A percentile compares a stretch with the other conserved stretches of the same genome.
Evolutionary conservation across 2,329 filamentous ascomycete genomes (phyloP).

Genomic region (Trichoderma hamatum): DNA sequence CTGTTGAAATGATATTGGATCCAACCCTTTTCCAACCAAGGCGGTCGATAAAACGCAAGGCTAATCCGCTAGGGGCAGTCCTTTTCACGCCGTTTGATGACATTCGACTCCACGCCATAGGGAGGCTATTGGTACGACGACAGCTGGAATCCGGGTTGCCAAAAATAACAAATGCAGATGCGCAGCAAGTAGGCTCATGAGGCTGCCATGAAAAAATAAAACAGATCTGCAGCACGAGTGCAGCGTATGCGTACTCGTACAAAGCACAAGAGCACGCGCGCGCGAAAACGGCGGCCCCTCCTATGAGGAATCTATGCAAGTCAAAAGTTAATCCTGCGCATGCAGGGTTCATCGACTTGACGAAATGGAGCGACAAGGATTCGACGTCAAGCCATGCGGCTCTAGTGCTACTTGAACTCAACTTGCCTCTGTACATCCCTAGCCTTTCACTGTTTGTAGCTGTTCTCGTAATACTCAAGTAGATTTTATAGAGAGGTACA

Average conservation of each 20-base stretch:
- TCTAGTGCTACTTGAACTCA: not conserved
- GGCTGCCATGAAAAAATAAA: not conserved
- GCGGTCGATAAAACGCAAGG: not conserved
- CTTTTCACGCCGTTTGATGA: not conserved
- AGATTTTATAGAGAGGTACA: not conserved
- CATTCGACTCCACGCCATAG: not conserved
- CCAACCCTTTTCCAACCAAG: conserved; percentile 10
- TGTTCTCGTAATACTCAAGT: not conserved
- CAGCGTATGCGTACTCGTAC: not conserved
- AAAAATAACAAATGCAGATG: not conserved
- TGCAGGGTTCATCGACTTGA: not conserved
- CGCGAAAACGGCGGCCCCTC: not conserved
- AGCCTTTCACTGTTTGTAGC: not conserved
- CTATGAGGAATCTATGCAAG: not conserved
- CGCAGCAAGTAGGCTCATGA: not conserved
- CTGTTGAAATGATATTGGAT: not conserved
- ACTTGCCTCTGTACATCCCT: not conserved
- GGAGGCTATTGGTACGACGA: not conserved
- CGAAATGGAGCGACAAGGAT: conserved; percentile 11
- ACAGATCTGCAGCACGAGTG: not conserved
- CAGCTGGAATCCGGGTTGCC: not conserved
- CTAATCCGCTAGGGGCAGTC: not conserved
- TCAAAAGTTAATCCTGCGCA: not conserved
- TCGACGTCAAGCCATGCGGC: not conserved
- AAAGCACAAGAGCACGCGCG: not conserved